Evolutionary conservation across 2,329 filamentous ascomycete species (phyloP).

Genomic region (Colletotrichum sp.): DNA sequence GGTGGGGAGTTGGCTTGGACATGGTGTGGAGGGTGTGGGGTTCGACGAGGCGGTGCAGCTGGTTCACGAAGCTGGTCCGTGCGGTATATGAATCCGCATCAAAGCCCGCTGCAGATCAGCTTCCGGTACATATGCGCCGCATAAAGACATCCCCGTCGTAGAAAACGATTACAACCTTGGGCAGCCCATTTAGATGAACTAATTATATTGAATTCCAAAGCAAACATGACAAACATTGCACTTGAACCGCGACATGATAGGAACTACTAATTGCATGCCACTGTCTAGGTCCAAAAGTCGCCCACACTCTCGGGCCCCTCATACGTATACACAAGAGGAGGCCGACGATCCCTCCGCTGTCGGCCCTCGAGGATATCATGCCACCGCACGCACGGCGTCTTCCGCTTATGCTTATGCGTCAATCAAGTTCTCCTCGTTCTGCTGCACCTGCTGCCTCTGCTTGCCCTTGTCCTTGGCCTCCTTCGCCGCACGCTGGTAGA

Average conservation of each 20-base stretch:
- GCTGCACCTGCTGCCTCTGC: slow-evolving; percentile 50
- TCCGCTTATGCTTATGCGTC: slow-evolving; percentile 49
- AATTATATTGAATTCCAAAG: slow-evolving; percentile 6
- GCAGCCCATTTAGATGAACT: not conserved
- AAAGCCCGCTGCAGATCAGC: not conserved
- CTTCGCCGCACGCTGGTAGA: slow-evolving; percentile 72
- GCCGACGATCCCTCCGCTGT: not conserved
- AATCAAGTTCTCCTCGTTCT: slow-evolving; percentile 64
- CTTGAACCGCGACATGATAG: not conserved
- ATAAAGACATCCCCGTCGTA: not conserved
- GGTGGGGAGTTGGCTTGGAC: slow-evolving; percentile 10
- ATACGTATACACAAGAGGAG: slow-evolving; percentile 22
- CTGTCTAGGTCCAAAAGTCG: slow-evolving; percentile 19
- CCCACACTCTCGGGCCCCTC: not conserved
- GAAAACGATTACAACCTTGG: not conserved
- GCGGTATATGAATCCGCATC: not conserved
- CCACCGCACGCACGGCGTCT: not conserved
- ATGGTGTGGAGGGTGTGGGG: slow-evolving; percentile 18
- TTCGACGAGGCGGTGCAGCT: slow-evolving; percentile 18
- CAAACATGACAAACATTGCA: not conserved
- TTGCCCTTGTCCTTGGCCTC: slow-evolving; percentile 69
- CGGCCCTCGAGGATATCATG: slow-evolving; percentile 13
- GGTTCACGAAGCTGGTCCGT: not conserved
- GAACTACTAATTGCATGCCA: slow-evolving; percentile 20
- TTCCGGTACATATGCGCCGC: not conserved